Evolutionary conservation across 2,329 filamentous ascomycete species (phyloP).

Genomic region (Penicillium sp.): DNA sequence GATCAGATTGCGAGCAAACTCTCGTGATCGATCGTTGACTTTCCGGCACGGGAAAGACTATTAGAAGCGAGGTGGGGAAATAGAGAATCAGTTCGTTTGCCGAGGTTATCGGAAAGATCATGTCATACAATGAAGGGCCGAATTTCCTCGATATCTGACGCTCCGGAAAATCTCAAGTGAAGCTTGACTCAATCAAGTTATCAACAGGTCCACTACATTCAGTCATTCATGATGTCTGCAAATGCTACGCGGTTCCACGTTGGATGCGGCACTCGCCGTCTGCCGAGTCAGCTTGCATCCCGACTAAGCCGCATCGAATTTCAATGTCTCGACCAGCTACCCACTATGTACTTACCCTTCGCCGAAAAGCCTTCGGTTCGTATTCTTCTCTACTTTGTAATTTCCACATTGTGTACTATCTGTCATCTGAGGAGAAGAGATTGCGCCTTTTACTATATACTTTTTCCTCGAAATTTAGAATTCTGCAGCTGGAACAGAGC

Average conservation of each 20-base stretch:
- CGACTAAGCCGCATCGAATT: not conserved
- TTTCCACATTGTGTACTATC: not conserved
- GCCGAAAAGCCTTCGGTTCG: not conserved
- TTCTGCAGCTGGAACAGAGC: not conserved
- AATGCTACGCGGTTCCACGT: not conserved
- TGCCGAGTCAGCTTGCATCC: not conserved
- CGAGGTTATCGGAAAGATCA: not conserved
- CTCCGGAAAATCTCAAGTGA: not conserved
- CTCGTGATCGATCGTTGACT: not conserved
- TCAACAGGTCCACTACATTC: not conserved
- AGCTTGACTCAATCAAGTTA: not conserved
- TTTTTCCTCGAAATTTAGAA: not conserved
- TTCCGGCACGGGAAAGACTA: not conserved
- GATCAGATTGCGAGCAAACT: not conserved
- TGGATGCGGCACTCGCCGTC: not conserved
- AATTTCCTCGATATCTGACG: not conserved
- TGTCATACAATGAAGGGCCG: not conserved
- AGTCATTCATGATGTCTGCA: not conserved
- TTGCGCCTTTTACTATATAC: not conserved
- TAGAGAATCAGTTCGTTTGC: not conserved
- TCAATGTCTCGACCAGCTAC: not conserved
- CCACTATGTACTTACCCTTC: not conserved
- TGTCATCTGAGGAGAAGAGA: not conserved
- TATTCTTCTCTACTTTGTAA: not conserved
- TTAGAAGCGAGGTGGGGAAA: not conserved